A percentile compares a stretch with the other conserved stretches of the same genome.
phyloP scores from a whole-genome alignment of 306 rosid genomes.

The Hippophae rhamnoides region DNA sequence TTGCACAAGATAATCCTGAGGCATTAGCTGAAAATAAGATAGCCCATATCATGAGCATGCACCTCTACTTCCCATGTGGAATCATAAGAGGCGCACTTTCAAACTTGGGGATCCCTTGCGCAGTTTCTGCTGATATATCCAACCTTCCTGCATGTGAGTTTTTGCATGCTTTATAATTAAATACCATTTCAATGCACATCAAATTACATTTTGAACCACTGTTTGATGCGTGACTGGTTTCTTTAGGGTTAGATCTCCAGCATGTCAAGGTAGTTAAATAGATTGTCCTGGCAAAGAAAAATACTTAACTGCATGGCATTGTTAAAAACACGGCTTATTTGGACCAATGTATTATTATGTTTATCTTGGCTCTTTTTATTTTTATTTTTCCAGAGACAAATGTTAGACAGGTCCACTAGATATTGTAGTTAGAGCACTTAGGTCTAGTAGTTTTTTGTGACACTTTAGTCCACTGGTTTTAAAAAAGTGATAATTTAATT shows the following conservation, averaged over 20 bases:
- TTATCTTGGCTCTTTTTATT: no score
- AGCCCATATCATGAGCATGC: constrained; percentile 72
- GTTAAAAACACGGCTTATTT: no score
- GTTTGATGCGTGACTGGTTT: neutral
- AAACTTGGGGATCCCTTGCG: constrained; percentile 92
- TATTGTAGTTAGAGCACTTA: no score
- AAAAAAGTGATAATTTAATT: no score
- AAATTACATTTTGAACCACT: neutral
- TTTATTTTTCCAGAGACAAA: no score
- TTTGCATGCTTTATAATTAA: constrained; percentile 7
- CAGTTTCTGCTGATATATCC: constrained; percentile 88
- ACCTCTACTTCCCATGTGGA: constrained; percentile 92
- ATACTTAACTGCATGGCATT: no score
- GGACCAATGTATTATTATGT: no score
- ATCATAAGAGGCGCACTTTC: constrained; percentile 94
- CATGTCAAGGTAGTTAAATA: no score
- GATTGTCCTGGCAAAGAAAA: no score
- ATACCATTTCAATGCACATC: neutral
- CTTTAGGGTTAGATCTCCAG: neutral
- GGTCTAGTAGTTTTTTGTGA: no score
- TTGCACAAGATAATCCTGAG: constrained; percentile 40
- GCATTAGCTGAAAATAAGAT: constrained; percentile 51
- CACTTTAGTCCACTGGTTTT: no score
- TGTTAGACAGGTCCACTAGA: no score
- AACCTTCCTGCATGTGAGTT: constrained; percentile 89